phyloP scores from a whole-genome alignment of 2,329 filamentous ascomycete genomes.

The Diaporthe capsici region DNA sequence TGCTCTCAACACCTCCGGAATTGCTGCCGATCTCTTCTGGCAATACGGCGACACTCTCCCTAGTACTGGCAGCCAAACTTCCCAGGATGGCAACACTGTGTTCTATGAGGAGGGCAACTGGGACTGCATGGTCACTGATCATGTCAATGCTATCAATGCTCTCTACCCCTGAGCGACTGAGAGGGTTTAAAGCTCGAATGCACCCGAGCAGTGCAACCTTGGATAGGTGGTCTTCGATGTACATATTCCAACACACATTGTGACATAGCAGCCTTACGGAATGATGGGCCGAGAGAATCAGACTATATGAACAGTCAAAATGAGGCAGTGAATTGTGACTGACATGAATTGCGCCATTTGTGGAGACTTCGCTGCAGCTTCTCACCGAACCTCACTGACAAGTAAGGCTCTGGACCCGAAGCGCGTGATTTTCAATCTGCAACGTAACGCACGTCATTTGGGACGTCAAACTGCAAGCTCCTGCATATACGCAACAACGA shows the following conservation, averaged over 20 bases:
- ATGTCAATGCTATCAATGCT: slow-evolving; percentile 42
- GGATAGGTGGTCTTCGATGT: neutral
- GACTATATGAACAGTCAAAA: neutral
- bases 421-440: neutral
- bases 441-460: slow-evolving; percentile 7
- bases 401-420: neutral
- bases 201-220: no score
- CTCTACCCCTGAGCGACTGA: slow-evolving; percentile 17
- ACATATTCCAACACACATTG: neutral
- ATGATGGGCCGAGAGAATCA: neutral
- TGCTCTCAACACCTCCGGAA: slow-evolving; percentile 41
- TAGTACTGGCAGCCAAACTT: slow-evolving; percentile 40
- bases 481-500: neutral
- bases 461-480: neutral
- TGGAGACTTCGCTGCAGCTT: neutral
- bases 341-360: no score
- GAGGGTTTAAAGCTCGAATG: neutral
- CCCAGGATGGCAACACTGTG: slow-evolving; percentile 43
- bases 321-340: no score
- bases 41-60: slow-evolving; percentile 43
- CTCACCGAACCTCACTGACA: neutral
- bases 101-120: slow-evolving; percentile 42
- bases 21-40: slow-evolving; percentile 43
- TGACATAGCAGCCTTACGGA: neutral
- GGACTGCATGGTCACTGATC: slow-evolving; percentile 43